Base-by-base conservation (phyloP, 345 rosid genomes). In the Capsella bursapastoris region DNA sequence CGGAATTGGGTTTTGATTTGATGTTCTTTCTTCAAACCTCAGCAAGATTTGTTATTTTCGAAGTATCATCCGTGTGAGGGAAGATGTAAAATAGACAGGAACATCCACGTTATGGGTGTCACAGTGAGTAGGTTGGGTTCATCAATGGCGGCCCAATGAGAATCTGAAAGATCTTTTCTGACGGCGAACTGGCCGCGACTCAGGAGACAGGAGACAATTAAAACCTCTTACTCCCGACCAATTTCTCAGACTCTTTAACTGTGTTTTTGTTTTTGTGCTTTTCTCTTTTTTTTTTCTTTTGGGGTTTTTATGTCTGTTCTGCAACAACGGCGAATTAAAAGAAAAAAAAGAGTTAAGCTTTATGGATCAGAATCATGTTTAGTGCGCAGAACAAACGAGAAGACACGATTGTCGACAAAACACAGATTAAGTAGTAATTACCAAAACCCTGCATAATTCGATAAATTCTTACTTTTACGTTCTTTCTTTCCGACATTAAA, bases 141-240 rank as follows among this genome's bases (percentile, higher is more conserved):
- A 56, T 76, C 66, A 70, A 64, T 63, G 71, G 71, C 45, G 66
- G 80, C 70, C 80, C 75, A 76, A 62, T 76, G 1, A 76, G 37
- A 76, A 64, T 45, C 70, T 76, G 15, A 37, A 53, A 66, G 66
- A 57, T 57, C 3, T 58, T 73, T 55, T 55, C 37, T 77, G 70
- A 63, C 76, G 80, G 80, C 80, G 80, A 70, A 57, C 48, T 64
- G 61, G 80, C 52, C 40, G 55, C 40, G 76, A 63, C 34, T 47
- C 1, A 77, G 80, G 80, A 77, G 80, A 77, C 80, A 77, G 10
- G 32, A 63, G 43, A 75, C 53, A 62, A 16, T 75, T 37, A 61
- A 76, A 63, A 61, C 57, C 25, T 51, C 57, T 74, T 59, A 57
- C 62, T 28, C 53, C 80, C 80, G 80, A 77, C 80, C 75, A 77